A percentile compares a stretch with the other conserved stretches of the same genome.
Conservation (phyloP, 164 flowering plant genomes). For the Liriodendron chinense region DNA sequence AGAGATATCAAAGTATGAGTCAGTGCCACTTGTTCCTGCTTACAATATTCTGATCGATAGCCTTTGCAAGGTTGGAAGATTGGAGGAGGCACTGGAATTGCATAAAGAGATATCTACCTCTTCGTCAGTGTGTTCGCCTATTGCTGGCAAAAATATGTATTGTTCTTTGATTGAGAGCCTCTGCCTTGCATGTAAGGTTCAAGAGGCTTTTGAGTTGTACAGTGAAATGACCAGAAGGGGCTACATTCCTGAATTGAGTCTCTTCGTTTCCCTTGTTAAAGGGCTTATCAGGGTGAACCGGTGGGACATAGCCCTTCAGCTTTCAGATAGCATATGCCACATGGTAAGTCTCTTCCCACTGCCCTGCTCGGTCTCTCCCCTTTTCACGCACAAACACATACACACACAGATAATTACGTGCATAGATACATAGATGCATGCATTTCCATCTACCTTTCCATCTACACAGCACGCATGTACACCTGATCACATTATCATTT, state of each 20-base stretch:
- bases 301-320: conserved; percentile 75
- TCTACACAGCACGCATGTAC: conserved; percentile 9
- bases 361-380: background rate
- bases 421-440: too few species aligned
- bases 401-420: background rate
- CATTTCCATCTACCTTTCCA: background rate
- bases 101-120: conserved; percentile 53
- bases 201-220: conserved; percentile 69
- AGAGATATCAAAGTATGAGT: conserved; percentile 41
- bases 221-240: conserved; percentile 59
- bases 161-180: conserved; percentile 59
- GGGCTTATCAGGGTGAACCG: conserved; percentile 53
- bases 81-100: conserved; percentile 66
- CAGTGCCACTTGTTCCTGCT: conserved; percentile 52
- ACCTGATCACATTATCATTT: background rate
- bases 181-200: conserved; percentile 48
- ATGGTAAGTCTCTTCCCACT: conserved; percentile 33
- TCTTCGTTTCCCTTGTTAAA: conserved; percentile 52
- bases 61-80: conserved; percentile 68
- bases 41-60: conserved; percentile 66
- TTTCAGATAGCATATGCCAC: conserved; percentile 56
- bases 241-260: conserved; percentile 46
- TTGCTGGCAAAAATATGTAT: conserved; percentile 23
- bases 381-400: background rate
- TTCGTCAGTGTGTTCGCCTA: conserved; percentile 20